Evolutionary conservation across 106 monocot genomes (phyloP).

Genomic region (Dactylorhiza incarnata): DNA sequence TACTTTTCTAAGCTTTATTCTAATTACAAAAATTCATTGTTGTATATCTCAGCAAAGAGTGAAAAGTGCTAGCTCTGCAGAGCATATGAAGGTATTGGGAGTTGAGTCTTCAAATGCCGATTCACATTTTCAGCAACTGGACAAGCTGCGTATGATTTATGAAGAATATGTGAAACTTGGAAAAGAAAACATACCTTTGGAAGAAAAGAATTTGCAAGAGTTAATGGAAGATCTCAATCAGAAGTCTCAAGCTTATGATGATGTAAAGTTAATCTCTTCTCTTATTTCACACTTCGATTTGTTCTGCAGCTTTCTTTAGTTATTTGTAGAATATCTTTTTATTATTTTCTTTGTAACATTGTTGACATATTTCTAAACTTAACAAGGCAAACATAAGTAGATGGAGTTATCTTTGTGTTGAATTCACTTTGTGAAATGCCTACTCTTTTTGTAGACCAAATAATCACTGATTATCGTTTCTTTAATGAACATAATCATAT

Average conservation of each 20-base stretch:
- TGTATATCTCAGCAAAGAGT: slow-evolving; percentile 73
- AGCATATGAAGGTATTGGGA: slow-evolving; percentile 73
- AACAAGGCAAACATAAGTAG: no score
- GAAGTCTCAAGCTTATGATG: slow-evolving; percentile 83
- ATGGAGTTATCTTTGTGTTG: no score
- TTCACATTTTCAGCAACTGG: slow-evolving; percentile 74
- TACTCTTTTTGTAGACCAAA: not conserved
- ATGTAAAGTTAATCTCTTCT: slow-evolving; percentile 41
- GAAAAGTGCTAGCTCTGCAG: slow-evolving; percentile 81
- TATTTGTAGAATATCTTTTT: not conserved
- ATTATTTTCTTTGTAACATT: not conserved
- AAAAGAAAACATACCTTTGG: slow-evolving; percentile 74
- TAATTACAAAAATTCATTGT: not conserved
- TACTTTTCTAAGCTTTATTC: not conserved
- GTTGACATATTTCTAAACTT: not conserved
- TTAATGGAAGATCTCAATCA: slow-evolving; percentile 54
- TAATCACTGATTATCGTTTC: not conserved
- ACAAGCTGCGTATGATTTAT: slow-evolving; percentile 77
- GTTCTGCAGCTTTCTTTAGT: not conserved
- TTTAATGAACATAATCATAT: no score
- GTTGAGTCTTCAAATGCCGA: slow-evolving; percentile 81
- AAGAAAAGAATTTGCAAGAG: slow-evolving; percentile 59
- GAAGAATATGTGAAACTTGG: slow-evolving; percentile 88
- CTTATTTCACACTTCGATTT: not conserved
- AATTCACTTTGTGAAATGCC: no score